phyloP scores from a whole-genome alignment of 768 basidiomycete genomes.

The Rossbeevera mucosa region DNA sequence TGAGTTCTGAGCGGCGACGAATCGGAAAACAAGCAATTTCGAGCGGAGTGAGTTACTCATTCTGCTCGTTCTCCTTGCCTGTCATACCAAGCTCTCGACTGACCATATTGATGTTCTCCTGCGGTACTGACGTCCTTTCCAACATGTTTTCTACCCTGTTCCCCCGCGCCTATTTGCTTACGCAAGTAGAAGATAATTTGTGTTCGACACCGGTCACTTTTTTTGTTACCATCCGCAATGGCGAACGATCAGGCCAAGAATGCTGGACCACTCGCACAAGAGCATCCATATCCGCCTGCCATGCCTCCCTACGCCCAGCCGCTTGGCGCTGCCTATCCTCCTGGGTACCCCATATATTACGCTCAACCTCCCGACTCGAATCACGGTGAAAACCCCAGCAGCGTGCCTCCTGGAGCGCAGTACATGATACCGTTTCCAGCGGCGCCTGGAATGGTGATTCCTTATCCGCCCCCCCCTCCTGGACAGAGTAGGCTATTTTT shows the following conservation, averaged over 20 bases:
- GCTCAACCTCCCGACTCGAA: conserved; percentile 26
- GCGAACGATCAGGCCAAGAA: conserved; percentile 32
- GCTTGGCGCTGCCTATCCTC: conserved; percentile 27
- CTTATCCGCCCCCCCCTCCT: conserved; percentile 37
- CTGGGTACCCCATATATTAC: conserved; percentile 33
- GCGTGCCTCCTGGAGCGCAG: conserved; percentile 25
- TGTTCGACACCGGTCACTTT: conserved; percentile 22
- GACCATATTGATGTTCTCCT: conserved; percentile 5
- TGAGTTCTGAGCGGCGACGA: conserved; percentile 35
- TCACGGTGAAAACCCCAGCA: conserved; percentile 33
- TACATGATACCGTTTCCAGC: conserved; percentile 38
- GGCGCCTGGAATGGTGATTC: conserved; percentile 41
- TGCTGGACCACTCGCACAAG: conserved; percentile 34
- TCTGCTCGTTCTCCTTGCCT: conserved; percentile 1
- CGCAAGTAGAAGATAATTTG: conserved; percentile 27
- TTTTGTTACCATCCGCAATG: conserved; percentile 26
- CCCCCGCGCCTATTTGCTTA: conserved; percentile 30
- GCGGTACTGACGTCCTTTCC: conserved; percentile 7
- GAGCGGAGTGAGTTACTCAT: conserved; percentile 33
- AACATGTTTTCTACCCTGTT: conserved; percentile 18
- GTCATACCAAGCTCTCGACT: neutral
- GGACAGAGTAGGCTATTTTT: conserved; percentile 31
- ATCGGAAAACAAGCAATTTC: conserved; percentile 36
- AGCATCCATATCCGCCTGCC: conserved; percentile 27
- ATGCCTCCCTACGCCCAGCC: conserved; percentile 28